Evolutionary conservation across 257 asterid species (phyloP).

Genomic region (Thymus quinquecostatus): DNA sequence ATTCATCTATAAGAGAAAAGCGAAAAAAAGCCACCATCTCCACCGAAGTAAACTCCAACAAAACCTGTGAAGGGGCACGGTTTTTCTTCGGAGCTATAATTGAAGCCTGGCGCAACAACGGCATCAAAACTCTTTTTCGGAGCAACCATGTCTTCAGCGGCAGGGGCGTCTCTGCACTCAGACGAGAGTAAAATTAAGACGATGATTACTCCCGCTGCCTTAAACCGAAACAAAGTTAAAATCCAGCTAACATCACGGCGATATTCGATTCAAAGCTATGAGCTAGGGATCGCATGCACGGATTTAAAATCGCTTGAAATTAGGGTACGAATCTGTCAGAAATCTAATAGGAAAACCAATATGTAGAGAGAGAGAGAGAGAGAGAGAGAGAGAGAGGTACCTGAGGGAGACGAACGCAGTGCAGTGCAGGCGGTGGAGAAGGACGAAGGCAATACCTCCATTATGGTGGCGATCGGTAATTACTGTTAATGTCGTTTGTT

Average conservation of each 20-base stretch:
- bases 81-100: conserved; percentile 37
- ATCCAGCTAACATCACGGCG: not conserved
- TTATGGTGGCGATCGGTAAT: conserved; percentile 32
- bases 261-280: not conserved
- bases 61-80: conserved; percentile 54
- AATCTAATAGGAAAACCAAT: conserved; percentile 20
- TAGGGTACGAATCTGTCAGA: conserved; percentile 2
- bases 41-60: not conserved
- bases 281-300: not conserved
- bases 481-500: not conserved
- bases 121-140: conserved; percentile 35
- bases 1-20: not conserved
- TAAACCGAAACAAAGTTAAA: not conserved
- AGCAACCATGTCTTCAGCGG: conserved; percentile 37
- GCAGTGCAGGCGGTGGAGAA: conserved; percentile 43
- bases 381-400: conserved; percentile 26
- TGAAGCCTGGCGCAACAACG: conserved; percentile 38
- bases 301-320: not conserved
- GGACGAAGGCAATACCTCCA: conserved; percentile 51
- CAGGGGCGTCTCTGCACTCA: conserved; percentile 49
- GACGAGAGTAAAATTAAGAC: conserved; percentile 20
- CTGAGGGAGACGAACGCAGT: conserved; percentile 46
- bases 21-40: not conserved
- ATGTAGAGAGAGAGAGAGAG: not conserved
- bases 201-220: conserved; percentile 17